These are phyloP conservation scores for Oryza officinalis DNA, from an alignment of 176 grass and related monocot genomes.

Conservation along the genomic window DNA sequence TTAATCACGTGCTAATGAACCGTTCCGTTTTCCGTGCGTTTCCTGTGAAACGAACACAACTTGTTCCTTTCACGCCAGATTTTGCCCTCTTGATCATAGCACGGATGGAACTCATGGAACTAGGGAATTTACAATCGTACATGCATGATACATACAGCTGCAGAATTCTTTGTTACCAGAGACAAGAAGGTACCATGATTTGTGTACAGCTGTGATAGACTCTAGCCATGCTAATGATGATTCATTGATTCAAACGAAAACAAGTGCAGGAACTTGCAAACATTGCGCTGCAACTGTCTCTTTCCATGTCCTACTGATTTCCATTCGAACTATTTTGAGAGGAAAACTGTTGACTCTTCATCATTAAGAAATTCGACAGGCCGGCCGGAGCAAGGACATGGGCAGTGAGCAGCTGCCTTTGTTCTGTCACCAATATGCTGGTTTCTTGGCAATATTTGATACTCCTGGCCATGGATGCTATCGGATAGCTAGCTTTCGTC, in stretches of 20 bases:
- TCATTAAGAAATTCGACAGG: neutral
- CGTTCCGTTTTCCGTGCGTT: too few species aligned
- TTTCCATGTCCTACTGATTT: too few species aligned
- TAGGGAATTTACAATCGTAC: too few species aligned
- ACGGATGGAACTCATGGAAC: too few species aligned
- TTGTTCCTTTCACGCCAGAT: neutral
- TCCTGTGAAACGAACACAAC: too few species aligned
- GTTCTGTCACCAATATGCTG: neutral
- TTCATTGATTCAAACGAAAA: neutral
- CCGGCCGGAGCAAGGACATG: neutral
- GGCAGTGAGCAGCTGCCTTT: neutral
- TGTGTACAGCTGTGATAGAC: neutral
- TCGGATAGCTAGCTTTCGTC: neutral
- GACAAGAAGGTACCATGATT: neutral
- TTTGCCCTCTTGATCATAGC: neutral
- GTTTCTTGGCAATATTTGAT: neutral
- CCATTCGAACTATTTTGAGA: neutral
- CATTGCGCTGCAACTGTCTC: neutral
- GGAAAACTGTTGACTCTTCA: neutral
- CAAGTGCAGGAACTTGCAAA: neutral
- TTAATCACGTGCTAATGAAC: too few species aligned
- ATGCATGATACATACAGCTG: too few species aligned
- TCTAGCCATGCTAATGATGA: neutral
- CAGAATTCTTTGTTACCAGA: neutral
- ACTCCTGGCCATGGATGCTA: neutral